Evolutionary conservation across 2,329 filamentous ascomycete genomes (phyloP).

Genomic region (Botrytis elliptica): DNA sequence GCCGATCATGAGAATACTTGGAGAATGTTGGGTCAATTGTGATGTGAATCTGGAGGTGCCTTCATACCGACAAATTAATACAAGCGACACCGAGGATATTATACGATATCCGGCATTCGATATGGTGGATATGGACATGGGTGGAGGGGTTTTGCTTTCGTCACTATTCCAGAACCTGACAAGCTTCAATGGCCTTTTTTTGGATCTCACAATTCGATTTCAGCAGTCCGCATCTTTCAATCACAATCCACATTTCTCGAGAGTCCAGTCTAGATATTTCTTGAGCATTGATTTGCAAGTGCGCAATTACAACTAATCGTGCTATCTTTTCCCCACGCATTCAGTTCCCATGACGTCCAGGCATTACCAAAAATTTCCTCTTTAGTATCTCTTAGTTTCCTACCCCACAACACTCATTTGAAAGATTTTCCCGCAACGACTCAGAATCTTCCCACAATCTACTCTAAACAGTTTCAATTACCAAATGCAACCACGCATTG

Average conservation of each 20-base stretch:
- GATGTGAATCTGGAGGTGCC: conserved; percentile 14
- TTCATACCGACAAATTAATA: background rate
- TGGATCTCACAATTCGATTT: background rate
- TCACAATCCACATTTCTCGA: background rate
- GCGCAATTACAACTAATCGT: background rate
- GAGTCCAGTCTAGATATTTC: background rate
- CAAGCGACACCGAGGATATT: background rate
- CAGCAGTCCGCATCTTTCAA: background rate
- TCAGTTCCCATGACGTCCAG: background rate
- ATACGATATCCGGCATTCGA: background rate
- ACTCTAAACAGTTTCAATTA: background rate
- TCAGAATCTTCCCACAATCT: background rate
- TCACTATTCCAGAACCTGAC: background rate
- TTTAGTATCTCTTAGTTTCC: background rate
- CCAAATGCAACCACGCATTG: background rate
- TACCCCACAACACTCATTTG: background rate
- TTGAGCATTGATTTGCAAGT: conserved; percentile 7
- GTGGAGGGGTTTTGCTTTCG: background rate
- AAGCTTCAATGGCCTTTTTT: background rate
- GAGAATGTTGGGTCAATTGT: conserved; percentile 14
- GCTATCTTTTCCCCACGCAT: background rate
- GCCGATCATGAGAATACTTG: conserved; percentile 12
- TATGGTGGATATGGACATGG: background rate
- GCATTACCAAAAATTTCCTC: background rate
- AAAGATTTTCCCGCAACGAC: background rate